Evolutionary conservation across 768 basidiomycete genomes (phyloP), one percentile per base, ranked within the genome.

Genomic region (Leccinum olivaceopallidum): DNA sequence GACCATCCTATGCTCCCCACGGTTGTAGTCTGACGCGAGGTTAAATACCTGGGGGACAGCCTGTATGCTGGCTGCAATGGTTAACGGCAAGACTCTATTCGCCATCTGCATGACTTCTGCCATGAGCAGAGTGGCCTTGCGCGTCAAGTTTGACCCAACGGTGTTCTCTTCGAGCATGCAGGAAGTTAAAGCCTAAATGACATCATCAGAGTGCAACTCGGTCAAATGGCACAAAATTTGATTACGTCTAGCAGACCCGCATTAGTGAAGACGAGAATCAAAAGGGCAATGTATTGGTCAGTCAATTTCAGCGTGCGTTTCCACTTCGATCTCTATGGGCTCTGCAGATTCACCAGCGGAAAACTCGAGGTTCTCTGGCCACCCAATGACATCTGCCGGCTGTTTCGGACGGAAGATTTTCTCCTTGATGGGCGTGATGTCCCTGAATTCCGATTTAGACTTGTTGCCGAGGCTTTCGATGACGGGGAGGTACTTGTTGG

Each of bases 71-170:
- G 95, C 91, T 2, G 96, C 95, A 51, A 89, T 77, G 6, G 85
- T 79, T 32, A 94, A 75, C 4, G 97, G 96, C 9, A 99, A 73
- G 3, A 98, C 87, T 59, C 88, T 82, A 67, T 95, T 98, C 5
- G 92, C 87, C 75, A 95, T 85, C 44, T 92, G 89, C 57, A 99
- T 81, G 4, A 98, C 77, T 71, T 98, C 96, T 9, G 93, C 95
- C 77, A 98, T 86, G 26, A 99, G 80, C 4, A 96, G 72, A 0
- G 92, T 96, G 2, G 94, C 95, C 72, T 97, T 98, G 42, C 92
- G 85, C 28, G 90, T 86, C n/a, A 94, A 72, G 69, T 79, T 88
- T 5, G 86, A 84, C 3, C 88, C 88, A 18, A 81, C 83, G 1
- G 85, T 83, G 10, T 85, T 82, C 68, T 96, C 95, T 67, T 95